Conservation (phyloP, 2,329 filamentous ascomycete species). For the Arthrobotrys sinensis region DNA sequence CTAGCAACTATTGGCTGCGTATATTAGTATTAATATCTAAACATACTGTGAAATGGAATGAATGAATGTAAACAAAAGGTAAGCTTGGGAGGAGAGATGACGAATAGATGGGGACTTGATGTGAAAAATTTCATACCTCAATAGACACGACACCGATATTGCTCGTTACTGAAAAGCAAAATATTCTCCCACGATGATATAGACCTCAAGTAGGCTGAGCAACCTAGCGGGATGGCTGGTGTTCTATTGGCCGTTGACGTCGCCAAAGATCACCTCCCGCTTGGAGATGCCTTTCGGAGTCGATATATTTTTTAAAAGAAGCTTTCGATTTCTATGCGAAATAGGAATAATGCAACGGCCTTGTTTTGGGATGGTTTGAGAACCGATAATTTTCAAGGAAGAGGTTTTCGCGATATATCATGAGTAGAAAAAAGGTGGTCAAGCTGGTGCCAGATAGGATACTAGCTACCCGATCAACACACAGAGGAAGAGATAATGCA, state of each 20-base stretch:
- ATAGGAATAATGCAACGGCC: constrained; percentile 23
- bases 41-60: neutral
- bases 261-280: constrained; percentile 56
- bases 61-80: neutral
- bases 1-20: constrained; percentile 31
- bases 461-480: constrained; percentile 54
- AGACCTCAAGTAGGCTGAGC: constrained; percentile 37
- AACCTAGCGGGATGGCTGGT: constrained; percentile 37
- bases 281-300: constrained; percentile 56
- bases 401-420: constrained; percentile 36
- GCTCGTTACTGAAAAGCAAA: constrained; percentile 38
- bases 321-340: constrained; percentile 30
- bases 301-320: constrained; percentile 31
- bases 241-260: constrained; percentile 45
- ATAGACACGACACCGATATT: constrained; percentile 37
- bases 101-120: constrained; percentile 10
- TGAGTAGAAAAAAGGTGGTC: constrained; percentile 24
- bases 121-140: constrained; percentile 52
- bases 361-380: constrained; percentile 25
- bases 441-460: constrained; percentile 38
- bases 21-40: constrained; percentile 28
- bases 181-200: constrained; percentile 24
- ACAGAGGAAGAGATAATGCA: constrained; percentile 56
- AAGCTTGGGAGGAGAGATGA: neutral
- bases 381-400: constrained; percentile 31